Evolutionary conservation across 1,284 basidiomycete genomes (phyloP).

Genomic region (Inonotus obliquus): DNA sequence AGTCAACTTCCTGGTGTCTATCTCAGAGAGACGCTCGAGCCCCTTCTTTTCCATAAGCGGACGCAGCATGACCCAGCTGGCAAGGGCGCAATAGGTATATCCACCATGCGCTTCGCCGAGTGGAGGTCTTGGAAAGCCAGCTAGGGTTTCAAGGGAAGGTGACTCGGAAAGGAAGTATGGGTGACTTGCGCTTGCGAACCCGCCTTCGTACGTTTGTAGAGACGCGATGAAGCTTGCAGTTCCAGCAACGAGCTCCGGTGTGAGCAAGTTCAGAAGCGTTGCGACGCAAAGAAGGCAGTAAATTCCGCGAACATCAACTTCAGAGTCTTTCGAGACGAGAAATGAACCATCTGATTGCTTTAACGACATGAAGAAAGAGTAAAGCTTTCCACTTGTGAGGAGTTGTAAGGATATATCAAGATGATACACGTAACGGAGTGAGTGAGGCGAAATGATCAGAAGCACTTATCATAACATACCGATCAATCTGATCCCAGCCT

Average conservation of each 20-base stretch:
- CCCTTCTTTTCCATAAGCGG: conserved; percentile 37
- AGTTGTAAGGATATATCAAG: too few relatives aligned
- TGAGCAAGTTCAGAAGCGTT: conserved; percentile 74
- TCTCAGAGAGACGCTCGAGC: conserved; percentile 28
- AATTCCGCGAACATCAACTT: conserved; percentile 87
- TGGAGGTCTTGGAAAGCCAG: conserved; percentile 49
- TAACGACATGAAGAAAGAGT: conserved; percentile 87
- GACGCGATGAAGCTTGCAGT: conserved; percentile 63
- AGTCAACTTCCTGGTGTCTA: conserved; percentile 62
- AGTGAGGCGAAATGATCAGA: too few relatives aligned
- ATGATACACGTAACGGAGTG: neutral
- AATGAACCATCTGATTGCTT: conserved; percentile 96
- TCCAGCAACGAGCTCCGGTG: conserved; percentile 78
- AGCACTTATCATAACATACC: conserved; percentile 50
- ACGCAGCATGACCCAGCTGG: conserved; percentile 76
- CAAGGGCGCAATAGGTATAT: conserved; percentile 91
- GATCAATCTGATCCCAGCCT: conserved; percentile 81
- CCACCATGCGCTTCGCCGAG: conserved; percentile 97
- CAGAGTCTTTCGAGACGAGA: conserved; percentile 81
- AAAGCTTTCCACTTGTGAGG: conserved; percentile 74
- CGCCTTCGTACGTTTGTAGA: conserved; percentile 98
- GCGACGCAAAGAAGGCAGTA: conserved; percentile 77
- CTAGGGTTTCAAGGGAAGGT: conserved; percentile 29
- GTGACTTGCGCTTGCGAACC: conserved; percentile 84
- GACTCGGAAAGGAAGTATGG: conserved; percentile 44